Evolutionary conservation across 352 stramenopile species (phyloP).

Genomic region (Elongisporangium prolatum): DNA sequence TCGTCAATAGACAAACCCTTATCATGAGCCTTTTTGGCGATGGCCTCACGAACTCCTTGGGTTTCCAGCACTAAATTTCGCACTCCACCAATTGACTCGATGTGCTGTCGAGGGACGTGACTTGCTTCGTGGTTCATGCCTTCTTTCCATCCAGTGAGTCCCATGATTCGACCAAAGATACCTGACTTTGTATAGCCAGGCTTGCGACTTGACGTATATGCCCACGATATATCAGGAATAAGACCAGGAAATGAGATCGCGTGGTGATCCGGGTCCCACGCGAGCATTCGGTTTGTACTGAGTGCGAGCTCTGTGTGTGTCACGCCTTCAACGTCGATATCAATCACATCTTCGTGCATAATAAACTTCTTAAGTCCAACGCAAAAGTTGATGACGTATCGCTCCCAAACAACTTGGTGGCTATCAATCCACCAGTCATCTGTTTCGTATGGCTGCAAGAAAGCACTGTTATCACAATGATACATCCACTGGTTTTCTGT

Average conservation of each 20-base stretch:
- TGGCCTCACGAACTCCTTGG: slow-evolving; percentile 45
- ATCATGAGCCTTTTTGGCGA: slow-evolving; percentile 26
- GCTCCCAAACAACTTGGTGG: slow-evolving; percentile 74
- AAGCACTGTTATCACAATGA: slow-evolving; percentile 36
- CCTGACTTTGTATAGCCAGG: slow-evolving; percentile 84
- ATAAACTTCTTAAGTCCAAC: slow-evolving; percentile 82
- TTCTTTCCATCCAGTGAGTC: slow-evolving; percentile 82
- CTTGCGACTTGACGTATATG: slow-evolving; percentile 85
- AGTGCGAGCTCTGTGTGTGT: slow-evolving; percentile 80
- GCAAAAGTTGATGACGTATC: slow-evolving; percentile 84
- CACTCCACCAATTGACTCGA: slow-evolving; percentile 56
- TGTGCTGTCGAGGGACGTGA: slow-evolving; percentile 67
- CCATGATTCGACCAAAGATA: slow-evolving; percentile 80
- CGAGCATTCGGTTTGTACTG: slow-evolving; percentile 73
- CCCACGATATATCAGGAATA: slow-evolving; percentile 84
- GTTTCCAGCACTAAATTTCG: slow-evolving; percentile 73
- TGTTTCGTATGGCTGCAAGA: slow-evolving; percentile 21
- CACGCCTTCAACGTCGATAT: slow-evolving; percentile 75
- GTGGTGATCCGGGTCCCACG: slow-evolving; percentile 87
- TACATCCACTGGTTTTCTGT: slow-evolving; percentile 87
- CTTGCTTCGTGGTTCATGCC: slow-evolving; percentile 84
- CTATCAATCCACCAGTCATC: slow-evolving; percentile 64
- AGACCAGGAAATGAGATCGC: slow-evolving; percentile 83
- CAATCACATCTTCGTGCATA: slow-evolving; percentile 78
- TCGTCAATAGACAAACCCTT: slow-evolving; percentile 34